phyloP scores from a whole-genome alignment of 1,139 yeast genomes.

The Sugiyamaella sp. region DNA sequence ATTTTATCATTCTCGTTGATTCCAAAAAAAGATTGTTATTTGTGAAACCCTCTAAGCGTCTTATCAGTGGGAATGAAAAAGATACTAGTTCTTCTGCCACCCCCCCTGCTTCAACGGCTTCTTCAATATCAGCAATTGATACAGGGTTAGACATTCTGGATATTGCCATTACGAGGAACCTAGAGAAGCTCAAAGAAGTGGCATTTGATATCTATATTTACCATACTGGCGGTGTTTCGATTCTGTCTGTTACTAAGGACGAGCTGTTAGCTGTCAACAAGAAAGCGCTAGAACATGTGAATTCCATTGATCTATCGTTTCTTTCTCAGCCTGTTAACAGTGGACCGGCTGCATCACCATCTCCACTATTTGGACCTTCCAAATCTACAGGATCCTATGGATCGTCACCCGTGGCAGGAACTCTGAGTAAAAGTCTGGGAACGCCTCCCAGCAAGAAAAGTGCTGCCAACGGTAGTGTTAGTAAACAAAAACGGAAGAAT shows the following conservation, averaged over 20 bases:
- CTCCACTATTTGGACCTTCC: background rate
- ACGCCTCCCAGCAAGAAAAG: background rate
- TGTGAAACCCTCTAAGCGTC: constrained; percentile 10
- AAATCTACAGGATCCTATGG: background rate
- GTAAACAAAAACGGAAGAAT: background rate
- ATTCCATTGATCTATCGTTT: background rate
- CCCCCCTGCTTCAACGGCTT: constrained; percentile 1
- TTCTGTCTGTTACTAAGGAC: constrained; percentile 23
- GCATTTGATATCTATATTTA: constrained; percentile 31
- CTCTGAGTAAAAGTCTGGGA: background rate
- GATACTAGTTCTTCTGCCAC: constrained; percentile 1
- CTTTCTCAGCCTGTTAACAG: background rate
- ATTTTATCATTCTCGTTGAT: constrained; percentile 13
- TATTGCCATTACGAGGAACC: constrained; percentile 27
- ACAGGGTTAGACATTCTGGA: constrained; percentile 25
- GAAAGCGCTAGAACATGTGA: constrained; percentile 6
- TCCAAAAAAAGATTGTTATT: constrained; percentile 18
- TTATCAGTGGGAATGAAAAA: constrained; percentile 1
- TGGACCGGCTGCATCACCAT: background rate
- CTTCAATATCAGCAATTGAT: constrained; percentile 16
- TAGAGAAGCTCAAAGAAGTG: constrained; percentile 23
- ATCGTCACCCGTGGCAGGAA: background rate
- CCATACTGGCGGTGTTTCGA: constrained; percentile 32
- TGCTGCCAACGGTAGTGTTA: background rate
- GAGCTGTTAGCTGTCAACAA: constrained; percentile 17